These are phyloP conservation scores for Triglochin maritima DNA, from an alignment of 106 monocot species.

Conservation along the genomic window DNA sequence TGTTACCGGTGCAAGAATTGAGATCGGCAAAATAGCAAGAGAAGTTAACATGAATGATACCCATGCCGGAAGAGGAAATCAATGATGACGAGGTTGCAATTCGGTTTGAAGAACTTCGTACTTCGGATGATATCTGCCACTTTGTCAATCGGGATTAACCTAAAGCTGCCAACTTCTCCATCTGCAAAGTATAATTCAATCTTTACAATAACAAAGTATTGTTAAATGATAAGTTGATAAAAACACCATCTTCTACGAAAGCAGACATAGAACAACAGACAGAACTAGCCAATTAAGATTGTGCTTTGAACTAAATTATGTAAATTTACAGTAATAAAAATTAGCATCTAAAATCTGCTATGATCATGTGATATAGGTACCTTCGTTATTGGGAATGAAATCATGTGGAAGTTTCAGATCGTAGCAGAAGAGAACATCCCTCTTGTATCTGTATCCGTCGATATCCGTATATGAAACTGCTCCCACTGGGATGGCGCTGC, in stretches of 20 bases:
- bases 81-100: conserved; percentile 70
- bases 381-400: conserved; percentile 74
- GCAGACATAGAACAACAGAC: too few species aligned
- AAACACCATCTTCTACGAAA: too few species aligned
- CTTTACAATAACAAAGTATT: not conserved
- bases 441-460: conserved; percentile 62
- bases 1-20: not conserved
- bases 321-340: too few species aligned
- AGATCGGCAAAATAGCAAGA: not conserved
- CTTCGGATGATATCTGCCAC: conserved; percentile 68
- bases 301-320: too few species aligned
- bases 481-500: conserved; percentile 68
- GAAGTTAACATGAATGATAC: conserved; percentile 25
- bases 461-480: conserved; percentile 83
- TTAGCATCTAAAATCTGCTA: too few species aligned
- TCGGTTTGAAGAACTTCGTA: conserved; percentile 84
- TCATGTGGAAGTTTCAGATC: conserved; percentile 72
- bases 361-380: conserved; percentile 18
- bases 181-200: conserved; percentile 31
- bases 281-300: too few species aligned
- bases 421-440: conserved; percentile 91
- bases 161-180: conserved; percentile 93
- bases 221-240: too few species aligned
- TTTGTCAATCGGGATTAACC: conserved; percentile 43
- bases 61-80: conserved; percentile 95